phyloP scores from a whole-genome alignment of 2,329 filamentous ascomycete genomes.

The Pseudocercospora fuligena region DNA sequence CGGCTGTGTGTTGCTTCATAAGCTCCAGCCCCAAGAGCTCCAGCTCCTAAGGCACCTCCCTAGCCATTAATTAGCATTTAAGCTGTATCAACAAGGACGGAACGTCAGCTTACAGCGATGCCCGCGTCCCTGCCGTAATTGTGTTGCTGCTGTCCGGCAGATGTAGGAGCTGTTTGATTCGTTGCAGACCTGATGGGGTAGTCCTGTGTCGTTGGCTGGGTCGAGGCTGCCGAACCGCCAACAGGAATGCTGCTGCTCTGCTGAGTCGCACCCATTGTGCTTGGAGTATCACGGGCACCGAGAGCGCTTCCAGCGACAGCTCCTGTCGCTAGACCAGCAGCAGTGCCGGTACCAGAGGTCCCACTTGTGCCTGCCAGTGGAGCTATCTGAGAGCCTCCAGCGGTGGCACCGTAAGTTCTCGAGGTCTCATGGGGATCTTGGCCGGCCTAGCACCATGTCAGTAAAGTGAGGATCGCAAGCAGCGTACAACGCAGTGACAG shows the following conservation, averaged over 20 bases:
- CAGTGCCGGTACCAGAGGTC: neutral
- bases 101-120: conserved; percentile 22
- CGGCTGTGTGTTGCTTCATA: neutral
- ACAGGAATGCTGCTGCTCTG: conserved; percentile 6
- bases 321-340: neutral
- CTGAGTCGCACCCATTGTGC: neutral
- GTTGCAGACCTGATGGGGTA: neutral
- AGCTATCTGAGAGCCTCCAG: neutral
- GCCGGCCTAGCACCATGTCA: conserved; percentile 11
- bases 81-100: neutral
- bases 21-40: conserved; percentile 11
- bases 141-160: conserved; percentile 23
- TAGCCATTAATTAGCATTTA: neutral
- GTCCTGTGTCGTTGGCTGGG: conserved; percentile 3
- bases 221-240: neutral
- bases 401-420: neutral
- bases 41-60: conserved; percentile 38
- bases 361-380: neutral
- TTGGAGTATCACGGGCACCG: neutral
- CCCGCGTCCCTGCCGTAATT: conserved; percentile 41
- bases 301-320: neutral
- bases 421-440: conserved; percentile 18
- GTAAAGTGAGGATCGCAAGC: neutral
- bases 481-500: neutral
- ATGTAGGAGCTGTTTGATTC: conserved; percentile 2